Conservation (phyloP, 768 basidiomycete genomes). For the Mycena capillaripes region DNA sequence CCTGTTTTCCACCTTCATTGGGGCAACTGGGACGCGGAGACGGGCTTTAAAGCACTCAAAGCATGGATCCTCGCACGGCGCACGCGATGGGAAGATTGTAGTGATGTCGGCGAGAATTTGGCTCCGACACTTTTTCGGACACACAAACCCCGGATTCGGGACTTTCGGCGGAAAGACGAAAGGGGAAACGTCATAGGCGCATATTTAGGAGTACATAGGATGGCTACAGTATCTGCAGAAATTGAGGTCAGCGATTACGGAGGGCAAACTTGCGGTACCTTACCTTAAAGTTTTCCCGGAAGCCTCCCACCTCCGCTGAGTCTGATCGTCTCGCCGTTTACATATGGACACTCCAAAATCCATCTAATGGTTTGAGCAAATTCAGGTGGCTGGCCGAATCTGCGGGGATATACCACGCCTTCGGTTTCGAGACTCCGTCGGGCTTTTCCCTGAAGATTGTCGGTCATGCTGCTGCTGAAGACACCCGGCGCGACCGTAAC, state of each 20-base stretch:
- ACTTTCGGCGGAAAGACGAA: slow-evolving; percentile 7
- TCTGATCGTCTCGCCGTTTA: slow-evolving; percentile 68
- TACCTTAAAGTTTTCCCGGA: slow-evolving; percentile 33
- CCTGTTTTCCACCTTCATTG: slow-evolving; percentile 50
- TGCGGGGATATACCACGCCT: slow-evolving; percentile 58
- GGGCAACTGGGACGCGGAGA: slow-evolving; percentile 3
- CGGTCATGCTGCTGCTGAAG: slow-evolving; percentile 63
- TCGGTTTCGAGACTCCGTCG: slow-evolving; percentile 55
- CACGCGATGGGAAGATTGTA: slow-evolving; percentile 17
- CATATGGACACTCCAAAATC: slow-evolving; percentile 65
- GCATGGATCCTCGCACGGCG: not conserved
- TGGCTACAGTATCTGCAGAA: slow-evolving; percentile 5
- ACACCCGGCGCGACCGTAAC: slow-evolving; percentile 70
- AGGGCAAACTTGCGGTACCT: not conserved
- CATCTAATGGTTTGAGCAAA: slow-evolving; percentile 66
- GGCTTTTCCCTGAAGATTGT: slow-evolving; percentile 51
- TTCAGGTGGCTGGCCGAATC: slow-evolving; percentile 64
- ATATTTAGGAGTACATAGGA: not conserved
- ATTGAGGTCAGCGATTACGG: not conserved
- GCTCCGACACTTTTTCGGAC: slow-evolving; percentile 30
- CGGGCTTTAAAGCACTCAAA: slow-evolving; percentile 26
- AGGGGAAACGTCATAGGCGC: slow-evolving; percentile 13
- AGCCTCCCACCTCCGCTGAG: slow-evolving; percentile 54
- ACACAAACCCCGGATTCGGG: slow-evolving; percentile 9
- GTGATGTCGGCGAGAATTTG: slow-evolving; percentile 32